Base-by-base conservation (phyloP, 495 filamentous ascomycete genomes). In the Clohesyomyces aquaticus region DNA sequence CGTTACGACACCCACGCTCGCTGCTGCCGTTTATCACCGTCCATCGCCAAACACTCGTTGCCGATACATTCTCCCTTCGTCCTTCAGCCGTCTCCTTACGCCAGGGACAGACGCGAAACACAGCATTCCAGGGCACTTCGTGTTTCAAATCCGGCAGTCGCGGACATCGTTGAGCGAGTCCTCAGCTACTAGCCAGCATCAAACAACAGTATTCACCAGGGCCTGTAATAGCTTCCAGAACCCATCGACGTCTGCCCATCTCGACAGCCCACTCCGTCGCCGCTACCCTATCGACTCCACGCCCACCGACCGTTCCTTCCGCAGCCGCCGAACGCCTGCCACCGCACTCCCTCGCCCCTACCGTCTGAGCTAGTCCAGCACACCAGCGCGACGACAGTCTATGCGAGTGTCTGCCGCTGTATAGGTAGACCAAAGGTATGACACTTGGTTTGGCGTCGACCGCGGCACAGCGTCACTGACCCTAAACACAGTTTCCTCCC, bases 81-180 rank as follows among this genome's bases (percentile, higher is more conserved):
- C 58, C 46, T 67, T 6, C 32, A 38, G 32, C 59, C 59, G 26
- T 61, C 52, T 49, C 14, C 47, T 42, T 27, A 56, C 43, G 58
- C 47, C 48, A 56, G 63, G 52, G 65, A 28, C 53, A 61, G 52
- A 66, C 67, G 58, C 62, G 66, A 60, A 60, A 60, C 66, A 55
- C 60, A 46, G 59, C 67, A 70, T 70, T 70, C 63, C 67, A 66
- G 53, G 63, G 62, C 52, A 53, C 42, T 28, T 22, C 16, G 66
- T 57, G 66, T 69, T 70, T 70, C 67, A 56, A 70, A 68, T 41
- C 58, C 67, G 51, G 52, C 63, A 66, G 59, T 63, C 46, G 41
- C 47, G 54, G 67, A 52, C 63, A 61, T 70, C 67, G 67, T 63
- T 70, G 67, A 70, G 58, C 67, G 67, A 70, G 67, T 63, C 58